Evolutionary conservation across 768 basidiomycete species (phyloP).

Genomic region (Rickenella mellea): DNA sequence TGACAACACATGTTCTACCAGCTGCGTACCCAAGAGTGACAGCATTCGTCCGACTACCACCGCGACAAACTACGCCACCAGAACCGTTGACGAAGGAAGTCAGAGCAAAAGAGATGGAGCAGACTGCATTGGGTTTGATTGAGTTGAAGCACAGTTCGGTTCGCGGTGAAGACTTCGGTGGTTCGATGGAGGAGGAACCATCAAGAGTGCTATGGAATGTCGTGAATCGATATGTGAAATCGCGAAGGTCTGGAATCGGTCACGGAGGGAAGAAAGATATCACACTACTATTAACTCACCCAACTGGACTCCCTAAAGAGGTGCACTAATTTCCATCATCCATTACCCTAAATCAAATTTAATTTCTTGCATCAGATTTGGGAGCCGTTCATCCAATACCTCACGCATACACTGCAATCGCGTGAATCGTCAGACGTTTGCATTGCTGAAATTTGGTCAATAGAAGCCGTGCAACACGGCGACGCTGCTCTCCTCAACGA

Average conservation of each 20-base stretch:
- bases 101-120: conserved; percentile 11
- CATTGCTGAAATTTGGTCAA: conserved; percentile 71
- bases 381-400: conserved; percentile 53
- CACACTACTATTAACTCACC: conserved; percentile 73
- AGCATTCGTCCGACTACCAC: conserved; percentile 29
- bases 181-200: conserved; percentile 17
- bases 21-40: conserved; percentile 42
- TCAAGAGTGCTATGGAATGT: conserved; percentile 59
- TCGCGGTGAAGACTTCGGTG: conserved; percentile 10
- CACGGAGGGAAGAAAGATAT: conserved; percentile 29
- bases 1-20: conserved; percentile 48
- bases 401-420: conserved; percentile 37
- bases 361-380: conserved; percentile 44
- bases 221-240: conserved; percentile 58
- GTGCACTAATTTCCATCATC: conserved; percentile 24
- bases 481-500: conserved; percentile 72
- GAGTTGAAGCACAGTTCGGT: conserved; percentile 19
- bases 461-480: conserved; percentile 81
- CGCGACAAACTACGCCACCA: conserved; percentile 25
- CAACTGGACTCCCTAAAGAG: conserved; percentile 87
- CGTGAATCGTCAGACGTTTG: conserved; percentile 11
- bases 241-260: conserved; percentile 13
- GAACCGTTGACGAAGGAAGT: conserved; percentile 22
- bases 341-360: not conserved
- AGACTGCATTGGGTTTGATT: conserved; percentile 20